phyloP scores from a whole-genome alignment of 495 filamentous ascomycete species.

The Aeminium ludgeri region DNA sequence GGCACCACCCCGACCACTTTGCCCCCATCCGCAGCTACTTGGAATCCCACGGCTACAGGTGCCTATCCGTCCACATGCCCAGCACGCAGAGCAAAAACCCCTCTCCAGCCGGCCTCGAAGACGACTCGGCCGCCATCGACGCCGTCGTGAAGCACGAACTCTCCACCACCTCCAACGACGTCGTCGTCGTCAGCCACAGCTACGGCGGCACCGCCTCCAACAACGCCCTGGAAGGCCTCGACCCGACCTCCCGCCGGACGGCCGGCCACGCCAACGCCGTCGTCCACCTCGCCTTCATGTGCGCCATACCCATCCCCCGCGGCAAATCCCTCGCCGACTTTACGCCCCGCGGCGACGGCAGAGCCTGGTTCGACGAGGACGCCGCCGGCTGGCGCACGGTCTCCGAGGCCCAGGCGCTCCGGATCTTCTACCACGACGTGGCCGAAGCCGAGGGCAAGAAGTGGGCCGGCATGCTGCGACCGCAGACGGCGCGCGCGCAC shows the following conservation, averaged over 20 bases:
- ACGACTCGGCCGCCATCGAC: constrained; percentile 5
- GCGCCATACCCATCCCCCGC: constrained; percentile 19
- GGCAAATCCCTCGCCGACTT: too few species aligned
- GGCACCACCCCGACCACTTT: constrained; percentile 8
- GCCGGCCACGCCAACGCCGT: constrained; percentile 29
- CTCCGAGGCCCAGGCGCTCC: constrained; percentile 1
- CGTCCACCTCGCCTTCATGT: constrained; percentile 28
- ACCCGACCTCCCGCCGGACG: constrained; percentile 21
- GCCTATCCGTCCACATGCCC: constrained; percentile 2
- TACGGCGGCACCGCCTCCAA: constrained; percentile 26
- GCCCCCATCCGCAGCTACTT: constrained; percentile 3
- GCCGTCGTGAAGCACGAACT: constrained; percentile 4
- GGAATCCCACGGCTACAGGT: constrained; percentile 8
- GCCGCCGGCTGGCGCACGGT: background rate
- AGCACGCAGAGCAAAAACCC: constrained; percentile 2
- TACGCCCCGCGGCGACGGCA: too few species aligned
- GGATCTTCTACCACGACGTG: constrained; percentile 11
- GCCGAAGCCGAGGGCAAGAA: background rate
- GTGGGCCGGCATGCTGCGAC: constrained; percentile 5
- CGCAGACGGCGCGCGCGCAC: background rate
- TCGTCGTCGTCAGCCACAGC: constrained; percentile 26
- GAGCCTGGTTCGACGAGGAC: constrained; percentile 6
- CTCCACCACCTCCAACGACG: constrained; percentile 15
- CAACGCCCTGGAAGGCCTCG: constrained; percentile 24
- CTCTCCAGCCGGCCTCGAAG: background rate